Evolutionary conservation across 2,329 filamentous ascomycete genomes (phyloP), one percentile per base, ranked within the genome.

Genomic region (Aspergillus udagawae): DNA sequence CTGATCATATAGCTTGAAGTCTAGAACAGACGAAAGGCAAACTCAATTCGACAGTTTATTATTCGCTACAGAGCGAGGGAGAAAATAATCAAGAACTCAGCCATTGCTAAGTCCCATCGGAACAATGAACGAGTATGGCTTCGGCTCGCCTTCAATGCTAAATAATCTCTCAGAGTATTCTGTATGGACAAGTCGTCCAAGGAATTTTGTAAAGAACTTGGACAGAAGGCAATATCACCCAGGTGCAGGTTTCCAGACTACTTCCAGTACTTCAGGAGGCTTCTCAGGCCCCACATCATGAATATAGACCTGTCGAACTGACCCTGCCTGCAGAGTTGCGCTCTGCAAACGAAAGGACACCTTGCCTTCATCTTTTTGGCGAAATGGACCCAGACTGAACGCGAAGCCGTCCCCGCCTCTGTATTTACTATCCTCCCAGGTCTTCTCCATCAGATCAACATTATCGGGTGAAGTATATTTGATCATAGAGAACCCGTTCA

Each of bases 401-500:
- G 79, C 78, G 60, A 78, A 83, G 14, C 68, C 66, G 51, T 69
- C 64, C n/a, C 65, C 69, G 10, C 65, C 65, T 12, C 73, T 73
- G 41, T 66, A 66, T n/a, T 73, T 75, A 12, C 71, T 69, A 35
- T 77, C 73, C 6, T 68, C 65, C 77, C 79, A 84, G 0, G 82
- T 85, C 45, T 74, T 76, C 67, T 85, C 82, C 68, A 82, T 79
- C 49, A 59, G 53, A 21, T 71, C 70, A 29, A 62, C 50, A 28
- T 74, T 67, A 28, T 81, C 76, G 38, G 59, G 55, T 3, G 63
- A 69, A 2, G 78, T 62, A 17, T 84, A 84, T 48, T 73, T 66
- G n/a, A 76, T 75, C 44, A 85, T 75, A 32, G 80, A 83, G 63
- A 80, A 85, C 1, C 83, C 83, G 64, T 85, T 85, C 42, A 79